These are phyloP conservation scores for Dipteronia dyeriana DNA, from an alignment of 345 rosid genomes.

Conservation along the genomic window DNA sequence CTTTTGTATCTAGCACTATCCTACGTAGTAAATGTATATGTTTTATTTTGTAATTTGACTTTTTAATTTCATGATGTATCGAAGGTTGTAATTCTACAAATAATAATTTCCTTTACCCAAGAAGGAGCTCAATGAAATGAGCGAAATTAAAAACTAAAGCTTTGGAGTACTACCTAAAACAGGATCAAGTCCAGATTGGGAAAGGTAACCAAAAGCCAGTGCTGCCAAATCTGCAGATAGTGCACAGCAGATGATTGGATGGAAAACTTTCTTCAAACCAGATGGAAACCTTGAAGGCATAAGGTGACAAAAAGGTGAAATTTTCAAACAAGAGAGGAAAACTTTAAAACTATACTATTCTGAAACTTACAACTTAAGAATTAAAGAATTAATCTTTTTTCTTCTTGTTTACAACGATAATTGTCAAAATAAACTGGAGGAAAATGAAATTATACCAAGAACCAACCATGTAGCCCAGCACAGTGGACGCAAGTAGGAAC, in stretches of 20 bases:
- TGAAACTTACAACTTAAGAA: neutral
- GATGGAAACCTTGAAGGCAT: slow-evolving; percentile 71
- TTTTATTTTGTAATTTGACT: neutral
- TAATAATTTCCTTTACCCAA: neutral
- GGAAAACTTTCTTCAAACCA: slow-evolving; percentile 65
- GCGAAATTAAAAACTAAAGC: neutral
- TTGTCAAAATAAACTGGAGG: neutral
- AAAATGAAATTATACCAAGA: slow-evolving; percentile 52
- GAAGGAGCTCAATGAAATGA: neutral
- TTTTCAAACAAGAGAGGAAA: neutral
- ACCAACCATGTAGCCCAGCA: slow-evolving; percentile 85
- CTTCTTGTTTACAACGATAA: neutral
- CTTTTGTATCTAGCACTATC: neutral
- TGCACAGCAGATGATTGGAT: slow-evolving; percentile 86
- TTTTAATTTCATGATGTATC: neutral
- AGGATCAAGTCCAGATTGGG: slow-evolving; percentile 77
- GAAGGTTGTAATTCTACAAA: neutral
- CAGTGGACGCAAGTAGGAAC: slow-evolving; percentile 88
- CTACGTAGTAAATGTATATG: neutral
- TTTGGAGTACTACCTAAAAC: slow-evolving; percentile 58
- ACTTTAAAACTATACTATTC: neutral
- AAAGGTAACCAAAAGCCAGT: slow-evolving; percentile 75
- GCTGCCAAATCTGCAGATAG: slow-evolving; percentile 87
- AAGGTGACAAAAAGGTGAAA: slow-evolving; percentile 3
- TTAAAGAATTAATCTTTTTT: neutral